Percentiles rank a stretch among this genome's conserved stretches.
Conservation (phyloP, 495 filamentous ascomycete genomes). For the Aspergillus conjunctus region DNA sequence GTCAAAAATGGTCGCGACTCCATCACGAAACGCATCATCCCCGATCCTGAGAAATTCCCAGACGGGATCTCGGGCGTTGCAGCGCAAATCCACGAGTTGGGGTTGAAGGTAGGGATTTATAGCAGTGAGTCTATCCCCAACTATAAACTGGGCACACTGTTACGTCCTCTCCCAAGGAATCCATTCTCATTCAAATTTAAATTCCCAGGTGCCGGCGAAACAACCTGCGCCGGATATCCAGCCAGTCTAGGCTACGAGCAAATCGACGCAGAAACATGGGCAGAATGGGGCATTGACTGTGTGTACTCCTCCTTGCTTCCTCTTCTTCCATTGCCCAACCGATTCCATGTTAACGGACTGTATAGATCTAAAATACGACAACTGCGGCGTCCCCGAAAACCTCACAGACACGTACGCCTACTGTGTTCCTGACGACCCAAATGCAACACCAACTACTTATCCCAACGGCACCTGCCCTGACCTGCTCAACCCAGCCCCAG, state of each 20-base stretch:
- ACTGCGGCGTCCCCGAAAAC: conserved; percentile 56
- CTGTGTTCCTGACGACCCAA: conserved; percentile 39
- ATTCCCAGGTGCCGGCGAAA: conserved; percentile 54
- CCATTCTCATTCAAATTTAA: no score
- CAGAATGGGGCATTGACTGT: conserved; percentile 68
- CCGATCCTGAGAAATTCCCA: conserved; percentile 61
- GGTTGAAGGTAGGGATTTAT: conserved; percentile 69
- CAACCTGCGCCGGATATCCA: conserved; percentile 65
- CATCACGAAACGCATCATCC: conserved; percentile 51
- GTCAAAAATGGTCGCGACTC: conserved; percentile 50
- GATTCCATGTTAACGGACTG: neutral
- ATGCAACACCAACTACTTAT: conserved; percentile 11
- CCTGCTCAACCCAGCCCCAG: conserved; percentile 40
- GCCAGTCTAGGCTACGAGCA: conserved; percentile 63
- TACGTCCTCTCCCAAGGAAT: no score
- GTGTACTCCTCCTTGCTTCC: conserved; percentile 22
- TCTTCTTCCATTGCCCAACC: neutral
- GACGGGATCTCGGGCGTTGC: conserved; percentile 61
- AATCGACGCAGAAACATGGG: conserved; percentile 62
- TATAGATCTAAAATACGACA: conserved; percentile 71
- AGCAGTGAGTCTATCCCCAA: conserved; percentile 32
- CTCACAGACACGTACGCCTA: conserved; percentile 45
- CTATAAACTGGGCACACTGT: neutral
- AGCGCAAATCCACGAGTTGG: conserved; percentile 58
- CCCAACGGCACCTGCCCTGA: conserved; percentile 48